Base-by-base conservation (phyloP, 2,329 filamentous ascomycete genomes). In the Verruconis gallopava region DNA sequence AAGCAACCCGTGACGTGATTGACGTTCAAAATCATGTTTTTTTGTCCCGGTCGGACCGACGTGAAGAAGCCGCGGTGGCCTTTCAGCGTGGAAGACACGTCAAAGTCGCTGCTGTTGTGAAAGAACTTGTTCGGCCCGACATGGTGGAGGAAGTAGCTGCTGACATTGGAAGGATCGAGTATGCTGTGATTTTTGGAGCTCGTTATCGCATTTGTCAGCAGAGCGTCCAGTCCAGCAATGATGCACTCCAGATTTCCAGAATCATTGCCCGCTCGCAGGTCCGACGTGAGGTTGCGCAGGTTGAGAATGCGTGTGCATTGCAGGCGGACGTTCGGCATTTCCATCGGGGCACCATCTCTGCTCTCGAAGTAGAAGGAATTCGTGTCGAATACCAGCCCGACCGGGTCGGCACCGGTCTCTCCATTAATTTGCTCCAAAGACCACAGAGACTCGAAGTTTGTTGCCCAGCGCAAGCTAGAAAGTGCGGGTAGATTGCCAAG, bases 61-160 rank as follows among this genome's bases (percentile, higher is more conserved):
- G 18, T 38, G 11, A 32, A 21, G 18, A 21, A 38, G 11, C 37
- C 37, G n/a, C n/a, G n/a, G n/a, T n/a, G n/a, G n/a, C 15, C 37
- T 38, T 5, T 21, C 15, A 11, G 37, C 37, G 11, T 21, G 37
- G 9, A 25, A 38, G 15, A 21, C 37, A 21, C 33, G 11, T 6
- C 18, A 11, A 11, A 11, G 33, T 11, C 15, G n/a, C n/a, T n/a
- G n/a, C n/a, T n/a, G n/a, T n/a, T n/a, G n/a, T n/a, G n/a, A n/a
- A n/a, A n/a, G n/a, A n/a, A n/a, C n/a, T n/a, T n/a, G n/a, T n/a
- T n/a, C n/a, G n/a, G n/a, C n/a, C n/a, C n/a, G n/a, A n/a, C n/a
- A n/a, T n/a, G n/a, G 13, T 30, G 25, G 14, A 11, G 11, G 14
- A 30, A 30, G 11, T 14, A 11, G 11, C 25, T 14, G 14, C 25